Base-by-base conservation (phyloP, 768 basidiomycete species). In the Rhizopogon salebrosus region DNA sequence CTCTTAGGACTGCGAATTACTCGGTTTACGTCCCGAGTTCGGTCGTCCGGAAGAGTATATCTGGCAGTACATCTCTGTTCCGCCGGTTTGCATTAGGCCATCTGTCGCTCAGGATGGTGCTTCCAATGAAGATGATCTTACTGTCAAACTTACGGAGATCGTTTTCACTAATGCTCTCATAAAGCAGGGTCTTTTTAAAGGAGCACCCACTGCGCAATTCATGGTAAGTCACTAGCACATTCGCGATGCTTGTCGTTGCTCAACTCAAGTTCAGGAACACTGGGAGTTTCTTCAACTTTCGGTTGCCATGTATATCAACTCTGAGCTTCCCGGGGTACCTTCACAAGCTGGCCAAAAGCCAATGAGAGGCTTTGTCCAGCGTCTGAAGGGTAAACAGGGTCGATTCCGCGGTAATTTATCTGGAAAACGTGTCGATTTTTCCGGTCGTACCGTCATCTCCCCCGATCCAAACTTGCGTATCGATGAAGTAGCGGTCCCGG, bases 381-480 rank as follows among this genome's bases (percentile, higher is more conserved):
- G 97, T 3, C 74, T 99, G 46, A 99, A 99, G 73, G 97, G 97
- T 35, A 99, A 99, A 66, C 95, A 98, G 67, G 97, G 97, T 62
- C 94, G 97, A 42, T 98, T 99, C 72, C 82, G 97, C 66, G 97
- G 97, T 20, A 99, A 99, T 65, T 78, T 99, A 7, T 98, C 95
- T 0, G 97, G 97, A 57, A 99, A 99, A 70, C 93, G 97, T 68
- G 97, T 99, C 58, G 97, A 99, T 67, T 98, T 98, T 66, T 98
- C 95, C 0, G 95, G 85, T 5, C 89, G 97, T 61, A 99, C 97
- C 6, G 97, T 99, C 68, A 99, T 99, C 64, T 95, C 94, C 1
- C 97, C 97, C 1, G 97, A 99, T 69, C 97, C 97, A n/a, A 99
- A 98, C 65, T 73, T 99, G 57, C 86, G 92, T 48, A 97, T 99